A percentile compares a stretch with the other conserved stretches of the same genome.
Conservation (phyloP, 164 flowering plant genomes). For the Paratinospora sagittata region DNA sequence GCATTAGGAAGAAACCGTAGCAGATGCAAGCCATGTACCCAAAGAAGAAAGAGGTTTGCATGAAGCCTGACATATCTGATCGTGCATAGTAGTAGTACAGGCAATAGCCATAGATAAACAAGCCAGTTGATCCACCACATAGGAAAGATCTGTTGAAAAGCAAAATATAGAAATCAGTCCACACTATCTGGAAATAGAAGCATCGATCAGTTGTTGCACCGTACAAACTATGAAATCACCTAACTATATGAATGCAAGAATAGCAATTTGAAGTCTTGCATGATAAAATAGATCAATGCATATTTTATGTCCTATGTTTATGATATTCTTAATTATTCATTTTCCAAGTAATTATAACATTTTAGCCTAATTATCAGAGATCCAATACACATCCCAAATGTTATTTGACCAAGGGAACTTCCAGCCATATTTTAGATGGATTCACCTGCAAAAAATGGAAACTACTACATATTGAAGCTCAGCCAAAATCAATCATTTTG, state of each 20-base stretch:
- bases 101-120: slow-evolving; percentile 66
- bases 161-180: neutral
- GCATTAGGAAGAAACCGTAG: slow-evolving; percentile 75
- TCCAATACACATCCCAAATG: no score
- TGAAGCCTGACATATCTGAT: slow-evolving; percentile 62
- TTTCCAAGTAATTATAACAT: no score
- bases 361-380: no score
- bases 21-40: slow-evolving; percentile 73
- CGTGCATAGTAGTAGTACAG: slow-evolving; percentile 47
- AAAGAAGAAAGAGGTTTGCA: slow-evolving; percentile 63
- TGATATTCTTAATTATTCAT: no score
- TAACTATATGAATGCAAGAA: neutral
- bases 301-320: no score
- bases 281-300: no score
- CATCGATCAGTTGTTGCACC: neutral
- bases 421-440: no score
- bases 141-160: slow-evolving; percentile 53
- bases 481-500: no score
- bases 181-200: neutral
- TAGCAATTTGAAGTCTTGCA: neutral
- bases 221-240: no score
- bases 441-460: no score
- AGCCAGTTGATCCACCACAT: slow-evolving; percentile 63
- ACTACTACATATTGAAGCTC: no score
- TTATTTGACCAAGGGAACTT: no score